Evolutionary conservation across 1,284 basidiomycete species (phyloP).

Genomic region (Nidula niveotomentosa): DNA sequence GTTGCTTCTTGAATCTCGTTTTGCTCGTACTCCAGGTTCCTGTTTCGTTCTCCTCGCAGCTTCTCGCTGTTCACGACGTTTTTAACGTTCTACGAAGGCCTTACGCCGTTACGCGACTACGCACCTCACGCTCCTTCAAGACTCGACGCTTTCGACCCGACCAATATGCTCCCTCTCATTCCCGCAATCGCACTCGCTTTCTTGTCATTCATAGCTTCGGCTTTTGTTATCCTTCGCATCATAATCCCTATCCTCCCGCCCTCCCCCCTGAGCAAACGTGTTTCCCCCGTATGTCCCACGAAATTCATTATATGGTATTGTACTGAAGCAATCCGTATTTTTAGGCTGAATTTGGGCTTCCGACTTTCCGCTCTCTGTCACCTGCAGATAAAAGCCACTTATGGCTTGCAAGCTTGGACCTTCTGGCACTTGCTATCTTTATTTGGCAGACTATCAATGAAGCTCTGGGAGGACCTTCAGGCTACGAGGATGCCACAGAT

Average conservation of each 20-base stretch:
- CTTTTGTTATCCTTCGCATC: conserved; percentile 71
- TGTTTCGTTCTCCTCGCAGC: conserved; percentile 24
- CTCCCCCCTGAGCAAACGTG: conserved; percentile 66
- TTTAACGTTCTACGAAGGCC: conserved; percentile 30
- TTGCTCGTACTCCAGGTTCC: conserved; percentile 18
- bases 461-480: conserved; percentile 42
- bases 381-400: conserved; percentile 67
- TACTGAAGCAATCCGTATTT: conserved; percentile 8
- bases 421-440: conserved; percentile 58
- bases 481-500: conserved; percentile 40
- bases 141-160: conserved; percentile 26
- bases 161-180: conserved; percentile 62
- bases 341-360: conserved; percentile 70
- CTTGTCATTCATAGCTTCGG: conserved; percentile 67
- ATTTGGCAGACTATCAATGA: conserved; percentile 64
- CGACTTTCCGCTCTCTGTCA: conserved; percentile 63
- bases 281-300: conserved; percentile 56
- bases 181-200: conserved; percentile 64
- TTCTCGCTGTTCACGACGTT: conserved; percentile 22
- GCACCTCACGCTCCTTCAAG: conserved; percentile 46
- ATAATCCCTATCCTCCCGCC: conserved; percentile 70
- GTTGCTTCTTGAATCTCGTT: conserved; percentile 14
- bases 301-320: conserved; percentile 5
- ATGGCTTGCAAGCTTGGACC: conserved; percentile 66
- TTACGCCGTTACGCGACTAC: conserved; percentile 42